phyloP scores from a whole-genome alignment of 2,329 filamentous ascomycete genomes.

The Aspergillus puulaauensis region DNA sequence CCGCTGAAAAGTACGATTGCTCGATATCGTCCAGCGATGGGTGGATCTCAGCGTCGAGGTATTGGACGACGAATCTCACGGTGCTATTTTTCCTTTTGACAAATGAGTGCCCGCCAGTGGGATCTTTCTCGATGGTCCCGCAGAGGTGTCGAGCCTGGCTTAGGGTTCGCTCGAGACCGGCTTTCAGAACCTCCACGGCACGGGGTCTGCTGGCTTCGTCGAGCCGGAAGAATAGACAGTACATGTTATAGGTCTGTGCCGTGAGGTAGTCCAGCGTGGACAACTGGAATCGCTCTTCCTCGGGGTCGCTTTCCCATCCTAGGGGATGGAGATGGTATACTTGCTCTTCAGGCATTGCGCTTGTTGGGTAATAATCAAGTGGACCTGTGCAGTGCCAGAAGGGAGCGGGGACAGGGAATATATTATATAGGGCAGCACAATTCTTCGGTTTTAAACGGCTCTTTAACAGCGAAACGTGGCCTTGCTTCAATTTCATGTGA shows the following conservation, averaged over 20 bases:
- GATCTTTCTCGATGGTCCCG: constrained; percentile 42
- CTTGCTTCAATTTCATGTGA: too few species aligned
- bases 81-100: constrained; percentile 37
- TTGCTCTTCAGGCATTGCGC: constrained; percentile 29
- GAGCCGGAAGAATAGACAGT: constrained; percentile 41
- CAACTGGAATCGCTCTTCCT: constrained; percentile 39
- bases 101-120: constrained; percentile 36
- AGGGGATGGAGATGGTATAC: constrained; percentile 31
- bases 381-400: too few species aligned
- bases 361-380: too few species aligned
- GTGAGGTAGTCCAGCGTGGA: constrained; percentile 40
- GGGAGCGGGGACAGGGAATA: too few species aligned
- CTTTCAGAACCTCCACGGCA: constrained; percentile 28
- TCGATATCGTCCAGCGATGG: constrained; percentile 44
- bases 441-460: too few species aligned
- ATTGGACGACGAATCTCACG: constrained; percentile 36
- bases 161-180: constrained; percentile 39
- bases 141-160: constrained; percentile 40
- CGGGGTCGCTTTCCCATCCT: constrained; percentile 39
- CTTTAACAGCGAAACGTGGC: too few species aligned
- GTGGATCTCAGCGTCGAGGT: constrained; percentile 33
- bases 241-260: constrained; percentile 38
- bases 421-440: too few species aligned
- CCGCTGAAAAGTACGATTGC: constrained; percentile 32
- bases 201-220: constrained; percentile 30